A percentile compares a stretch with the other conserved stretches of the same genome.
Evolutionary conservation across 495 filamentous ascomycete species (phyloP).

Genomic region (Xylaria longipes): DNA sequence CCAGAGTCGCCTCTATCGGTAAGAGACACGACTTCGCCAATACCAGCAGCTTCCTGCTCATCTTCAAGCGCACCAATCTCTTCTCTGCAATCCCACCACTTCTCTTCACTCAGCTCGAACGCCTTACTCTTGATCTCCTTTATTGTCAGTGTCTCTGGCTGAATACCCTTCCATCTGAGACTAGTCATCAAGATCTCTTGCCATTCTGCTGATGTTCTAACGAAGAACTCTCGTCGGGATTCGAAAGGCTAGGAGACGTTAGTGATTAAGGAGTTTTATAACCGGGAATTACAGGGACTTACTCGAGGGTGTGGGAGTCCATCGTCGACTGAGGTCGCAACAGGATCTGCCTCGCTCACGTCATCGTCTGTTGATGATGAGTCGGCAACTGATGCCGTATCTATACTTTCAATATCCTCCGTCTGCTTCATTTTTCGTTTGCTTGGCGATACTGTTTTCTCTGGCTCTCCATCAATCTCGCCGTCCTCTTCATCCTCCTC

Average conservation of each 20-base stretch:
- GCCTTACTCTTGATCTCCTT: conserved; percentile 92
- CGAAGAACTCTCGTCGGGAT: conserved; percentile 88
- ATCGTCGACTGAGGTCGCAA: conserved; percentile 57
- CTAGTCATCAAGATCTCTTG: conserved; percentile 80
- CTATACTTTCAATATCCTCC: conserved; percentile 45
- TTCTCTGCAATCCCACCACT: conserved; percentile 98
- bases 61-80: conserved; percentile 93
- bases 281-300: conserved; percentile 25
- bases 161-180: conserved; percentile 63
- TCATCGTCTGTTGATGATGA: conserved; percentile 49
- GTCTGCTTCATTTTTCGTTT: conserved; percentile 57
- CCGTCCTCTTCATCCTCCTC: conserved; percentile 74
- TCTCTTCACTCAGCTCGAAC: conserved; percentile 88
- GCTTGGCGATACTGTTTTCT: conserved; percentile 45
- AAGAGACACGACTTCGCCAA: conserved; percentile 91
- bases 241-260: conserved; percentile 82
- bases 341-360: conserved; percentile 55
- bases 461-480: conserved; percentile 66
- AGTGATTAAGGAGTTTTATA: conserved; percentile 22
- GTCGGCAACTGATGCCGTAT: conserved; percentile 39
- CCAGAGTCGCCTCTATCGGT: conserved; percentile 67
- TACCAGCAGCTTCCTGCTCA: conserved; percentile 94
- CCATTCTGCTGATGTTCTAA: conserved; percentile 86
- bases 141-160: conserved; percentile 68
- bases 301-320: conserved; percentile 65